Conservation (phyloP, 257 asterid species). For the Plantago major region DNA sequence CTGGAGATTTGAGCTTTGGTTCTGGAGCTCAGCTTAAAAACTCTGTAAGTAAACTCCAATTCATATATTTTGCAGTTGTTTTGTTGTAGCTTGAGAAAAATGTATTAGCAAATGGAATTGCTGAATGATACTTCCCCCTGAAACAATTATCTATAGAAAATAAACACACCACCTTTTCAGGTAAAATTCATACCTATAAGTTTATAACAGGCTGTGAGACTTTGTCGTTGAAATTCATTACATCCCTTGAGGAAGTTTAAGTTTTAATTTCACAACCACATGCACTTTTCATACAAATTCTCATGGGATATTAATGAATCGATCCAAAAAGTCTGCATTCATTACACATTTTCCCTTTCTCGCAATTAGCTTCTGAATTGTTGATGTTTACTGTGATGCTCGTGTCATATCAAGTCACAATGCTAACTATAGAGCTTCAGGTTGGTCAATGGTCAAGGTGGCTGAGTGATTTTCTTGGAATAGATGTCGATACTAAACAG, state of each 20-base stretch:
- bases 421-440: constrained; percentile 25
- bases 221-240: no score
- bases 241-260: no score
- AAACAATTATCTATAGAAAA: background rate
- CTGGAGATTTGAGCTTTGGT: constrained; percentile 95
- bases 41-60: constrained; percentile 44
- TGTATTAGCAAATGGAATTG: background rate
- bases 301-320: no score
- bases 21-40: constrained; percentile 95
- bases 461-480: constrained; percentile 55
- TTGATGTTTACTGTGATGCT: background rate
- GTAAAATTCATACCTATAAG: no score
- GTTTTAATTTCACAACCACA: no score
- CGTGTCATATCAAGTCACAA: background rate
- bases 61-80: background rate
- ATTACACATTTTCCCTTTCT: no score
- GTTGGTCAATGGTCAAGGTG: constrained; percentile 93
- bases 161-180: background rate
- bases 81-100: background rate
- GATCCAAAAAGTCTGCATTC: no score
- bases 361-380: background rate
- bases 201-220: background rate
- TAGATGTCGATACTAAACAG: constrained; percentile 31
- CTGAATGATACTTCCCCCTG: background rate
- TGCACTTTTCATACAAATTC: no score